phyloP scores from a whole-genome alignment of 140 eudicot genomes.

The Flaveria floridana region DNA sequence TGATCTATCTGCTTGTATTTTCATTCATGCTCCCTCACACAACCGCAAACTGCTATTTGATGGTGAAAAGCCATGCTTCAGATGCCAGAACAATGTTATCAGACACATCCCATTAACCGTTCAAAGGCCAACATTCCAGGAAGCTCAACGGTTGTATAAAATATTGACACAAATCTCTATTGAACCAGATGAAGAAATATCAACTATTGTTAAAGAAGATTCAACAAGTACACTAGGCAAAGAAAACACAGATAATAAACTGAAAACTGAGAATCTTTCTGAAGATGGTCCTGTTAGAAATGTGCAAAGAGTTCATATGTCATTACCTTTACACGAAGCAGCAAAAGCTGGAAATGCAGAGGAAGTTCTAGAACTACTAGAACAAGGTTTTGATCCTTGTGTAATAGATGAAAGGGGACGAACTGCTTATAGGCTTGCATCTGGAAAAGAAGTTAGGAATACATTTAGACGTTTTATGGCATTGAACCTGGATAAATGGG shows the following conservation, averaged over 20 bases:
- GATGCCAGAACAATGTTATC: conserved; percentile 36
- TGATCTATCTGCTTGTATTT: conserved; percentile 48
- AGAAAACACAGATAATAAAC: conserved; percentile 24
- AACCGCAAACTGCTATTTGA: conserved; percentile 66
- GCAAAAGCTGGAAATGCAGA: conserved; percentile 53
- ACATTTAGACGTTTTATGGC: conserved; percentile 87
- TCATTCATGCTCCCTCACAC: conserved; percentile 71
- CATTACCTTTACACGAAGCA: conserved; percentile 83
- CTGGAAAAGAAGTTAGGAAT: conserved; percentile 76
- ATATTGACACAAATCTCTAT: conserved; percentile 54
- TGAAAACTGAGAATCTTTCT: conserved; percentile 22
- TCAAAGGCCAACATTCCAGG: conserved; percentile 74
- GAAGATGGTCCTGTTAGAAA: conserved; percentile 29
- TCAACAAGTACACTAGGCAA: conserved; percentile 23
- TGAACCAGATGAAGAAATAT: conserved; percentile 44
- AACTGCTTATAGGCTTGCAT: conserved; percentile 74
- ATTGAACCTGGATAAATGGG: conserved; percentile 74
- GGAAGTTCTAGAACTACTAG: conserved; percentile 65
- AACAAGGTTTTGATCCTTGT: conserved; percentile 78
- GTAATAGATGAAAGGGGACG: conserved; percentile 73
- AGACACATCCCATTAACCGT: conserved; percentile 72
- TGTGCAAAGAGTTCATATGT: conserved; percentile 26
- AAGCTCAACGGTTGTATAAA: conserved; percentile 63
- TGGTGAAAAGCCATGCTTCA: conserved; percentile 58
- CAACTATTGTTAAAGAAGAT: conserved; percentile 31